Conservation (phyloP, 441 rosid genomes). For the Kokia cookei region DNA sequence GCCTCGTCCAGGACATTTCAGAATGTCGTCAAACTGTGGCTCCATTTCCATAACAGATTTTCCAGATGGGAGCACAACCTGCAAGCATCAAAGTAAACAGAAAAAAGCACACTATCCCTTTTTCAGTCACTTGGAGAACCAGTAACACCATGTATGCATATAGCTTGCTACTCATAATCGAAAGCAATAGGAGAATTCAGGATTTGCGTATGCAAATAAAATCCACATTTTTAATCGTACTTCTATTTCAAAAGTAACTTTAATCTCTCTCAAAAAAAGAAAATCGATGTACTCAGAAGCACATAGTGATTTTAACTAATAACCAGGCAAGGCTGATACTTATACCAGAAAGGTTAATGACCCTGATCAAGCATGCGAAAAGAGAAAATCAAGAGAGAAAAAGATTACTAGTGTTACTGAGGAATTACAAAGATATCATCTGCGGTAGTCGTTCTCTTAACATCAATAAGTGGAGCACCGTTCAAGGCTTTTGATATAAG, state of each 20-base stretch:
- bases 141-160: neutral
- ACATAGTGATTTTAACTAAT: no score
- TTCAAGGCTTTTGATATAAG: slow-evolving; percentile 42
- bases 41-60: slow-evolving; percentile 44
- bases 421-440: slow-evolving; percentile 40
- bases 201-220: neutral
- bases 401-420: neutral
- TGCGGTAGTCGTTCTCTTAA: slow-evolving; percentile 31
- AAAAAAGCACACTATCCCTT: neutral
- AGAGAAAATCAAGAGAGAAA: neutral
- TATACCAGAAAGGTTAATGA: neutral
- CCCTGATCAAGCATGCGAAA: neutral
- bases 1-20: slow-evolving; percentile 54
- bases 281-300: no score
- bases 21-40: slow-evolving; percentile 46
- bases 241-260: neutral
- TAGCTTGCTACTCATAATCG: neutral
- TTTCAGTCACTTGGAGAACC: neutral
- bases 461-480: slow-evolving; percentile 45
- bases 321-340: neutral
- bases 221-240: neutral
- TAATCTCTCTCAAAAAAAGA: neutral
- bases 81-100: neutral
- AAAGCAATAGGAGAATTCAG: neutral
- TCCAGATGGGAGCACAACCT: slow-evolving; percentile 61